Percentiles rank a stretch among this genome's conserved stretches.
Evolutionary conservation across 202 grass and related monocot genomes (phyloP).

Genomic region (Zoysia matrella): DNA sequence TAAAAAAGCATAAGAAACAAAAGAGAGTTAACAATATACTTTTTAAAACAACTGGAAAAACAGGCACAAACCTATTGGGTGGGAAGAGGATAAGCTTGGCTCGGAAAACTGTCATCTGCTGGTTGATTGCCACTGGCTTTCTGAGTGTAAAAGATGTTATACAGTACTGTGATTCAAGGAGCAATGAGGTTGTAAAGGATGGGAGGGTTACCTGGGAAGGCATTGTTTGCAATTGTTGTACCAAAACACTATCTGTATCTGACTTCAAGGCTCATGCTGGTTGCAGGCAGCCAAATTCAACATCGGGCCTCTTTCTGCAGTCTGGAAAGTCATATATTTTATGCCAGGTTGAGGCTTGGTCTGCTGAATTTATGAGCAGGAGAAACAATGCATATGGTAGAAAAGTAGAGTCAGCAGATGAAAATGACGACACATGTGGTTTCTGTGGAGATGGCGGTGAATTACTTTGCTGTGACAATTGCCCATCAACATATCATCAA

Average conservation of each 20-base stretch:
- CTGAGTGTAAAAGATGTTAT: slow-evolving; percentile 84
- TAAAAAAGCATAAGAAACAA: slow-evolving; percentile 66
- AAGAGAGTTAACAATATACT: slow-evolving; percentile 68
- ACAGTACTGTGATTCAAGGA: slow-evolving; percentile 75
- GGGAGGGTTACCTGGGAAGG: slow-evolving; percentile 85
- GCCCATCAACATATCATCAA: slow-evolving; percentile 94
- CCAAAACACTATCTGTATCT: slow-evolving; percentile 68
- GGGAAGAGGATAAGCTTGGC: slow-evolving; percentile 70
- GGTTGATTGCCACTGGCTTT: slow-evolving; percentile 94
- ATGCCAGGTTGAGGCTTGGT: slow-evolving; percentile 92
- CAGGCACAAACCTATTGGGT: slow-evolving; percentile 65
- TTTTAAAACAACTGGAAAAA: slow-evolving; percentile 65
- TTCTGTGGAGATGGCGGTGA: slow-evolving; percentile 97
- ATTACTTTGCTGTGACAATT: slow-evolving; percentile 96
- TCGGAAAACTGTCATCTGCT: slow-evolving; percentile 88
- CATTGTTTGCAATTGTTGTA: slow-evolving; percentile 87
- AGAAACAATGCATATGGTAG: slow-evolving; percentile 56
- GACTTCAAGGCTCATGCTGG: slow-evolving; percentile 86
- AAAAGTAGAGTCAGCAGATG: slow-evolving; percentile 74
- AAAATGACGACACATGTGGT: slow-evolving; percentile 95
- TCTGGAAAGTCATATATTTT: slow-evolving; percentile 86
- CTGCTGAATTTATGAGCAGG: slow-evolving; percentile 82
- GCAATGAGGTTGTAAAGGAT: slow-evolving; percentile 70
- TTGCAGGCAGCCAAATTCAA: slow-evolving; percentile 62
- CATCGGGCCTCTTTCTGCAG: slow-evolving; percentile 78